Percentiles rank a stretch among this genome's conserved stretches.
Evolutionary conservation across 1,139 yeast species (phyloP).

Genomic region (Kluyveromyces marxianus): DNA sequence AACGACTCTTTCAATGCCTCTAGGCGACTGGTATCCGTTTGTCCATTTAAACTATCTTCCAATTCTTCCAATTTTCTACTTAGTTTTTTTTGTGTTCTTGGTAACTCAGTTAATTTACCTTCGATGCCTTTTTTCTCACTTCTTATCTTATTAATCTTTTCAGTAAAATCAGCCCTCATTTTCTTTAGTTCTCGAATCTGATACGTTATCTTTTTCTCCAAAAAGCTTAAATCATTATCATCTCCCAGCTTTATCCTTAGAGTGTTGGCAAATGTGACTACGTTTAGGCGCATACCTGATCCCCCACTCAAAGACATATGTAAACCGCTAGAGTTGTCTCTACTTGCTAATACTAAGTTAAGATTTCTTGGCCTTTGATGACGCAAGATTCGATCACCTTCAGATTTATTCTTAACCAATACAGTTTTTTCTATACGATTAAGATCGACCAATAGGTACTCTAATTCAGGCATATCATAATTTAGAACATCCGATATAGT

Average conservation of each 20-base stretch:
- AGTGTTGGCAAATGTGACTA: background rate
- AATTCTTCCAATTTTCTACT: constrained; percentile 17
- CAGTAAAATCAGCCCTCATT: constrained; percentile 18
- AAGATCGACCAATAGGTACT: constrained; percentile 59
- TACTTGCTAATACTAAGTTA: constrained; percentile 39
- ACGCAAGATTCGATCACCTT: constrained; percentile 42
- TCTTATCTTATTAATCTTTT: constrained; percentile 11
- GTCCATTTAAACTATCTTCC: constrained; percentile 27
- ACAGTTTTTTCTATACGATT: constrained; percentile 53
- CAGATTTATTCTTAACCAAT: constrained; percentile 42
- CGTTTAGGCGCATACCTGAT: constrained; percentile 36
- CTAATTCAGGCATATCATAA: constrained; percentile 46
- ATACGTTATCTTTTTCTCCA: constrained; percentile 14
- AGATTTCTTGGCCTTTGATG: constrained; percentile 38
- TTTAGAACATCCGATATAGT: constrained; percentile 57
- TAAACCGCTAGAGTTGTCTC: constrained; percentile 40
- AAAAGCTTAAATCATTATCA: constrained; percentile 19
- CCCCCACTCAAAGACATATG: constrained; percentile 33
- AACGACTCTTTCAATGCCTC: constrained; percentile 31
- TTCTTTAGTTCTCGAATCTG: constrained; percentile 14
- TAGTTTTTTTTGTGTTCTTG: constrained; percentile 12
- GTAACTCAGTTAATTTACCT: constrained; percentile 9
- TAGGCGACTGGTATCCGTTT: constrained; percentile 34
- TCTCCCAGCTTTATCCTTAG: constrained; percentile 1
- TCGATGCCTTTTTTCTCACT: constrained; percentile 9